Evolutionary conservation across 495 filamentous ascomycete species (phyloP).

Genomic region (Hypoxylon trugodes): DNA sequence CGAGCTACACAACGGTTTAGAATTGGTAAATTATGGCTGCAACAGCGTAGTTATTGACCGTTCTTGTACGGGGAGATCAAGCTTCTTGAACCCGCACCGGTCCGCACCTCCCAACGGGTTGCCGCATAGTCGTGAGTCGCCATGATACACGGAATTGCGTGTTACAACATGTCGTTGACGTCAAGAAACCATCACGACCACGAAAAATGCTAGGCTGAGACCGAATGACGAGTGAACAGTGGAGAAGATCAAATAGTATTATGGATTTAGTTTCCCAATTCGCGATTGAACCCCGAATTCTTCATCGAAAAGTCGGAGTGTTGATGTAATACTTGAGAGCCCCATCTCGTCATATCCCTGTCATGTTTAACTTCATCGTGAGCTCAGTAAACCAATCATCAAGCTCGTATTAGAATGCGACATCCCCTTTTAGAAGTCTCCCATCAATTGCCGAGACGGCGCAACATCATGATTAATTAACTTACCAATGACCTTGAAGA

Average conservation of each 20-base stretch:
- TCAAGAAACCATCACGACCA: conserved; percentile 20
- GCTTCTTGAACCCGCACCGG: background rate
- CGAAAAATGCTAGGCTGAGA: background rate
- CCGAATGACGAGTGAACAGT: background rate
- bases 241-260: conserved; percentile 1
- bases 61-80: conserved; percentile 7
- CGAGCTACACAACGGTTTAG: background rate
- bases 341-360: conserved; percentile 33
- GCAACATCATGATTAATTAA: background rate
- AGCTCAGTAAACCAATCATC: conserved; percentile 14
- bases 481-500: background rate
- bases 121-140: background rate
- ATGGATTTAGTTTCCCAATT: conserved; percentile 12
- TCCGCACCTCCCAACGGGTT: background rate
- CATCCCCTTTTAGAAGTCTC: conserved; percentile 18
- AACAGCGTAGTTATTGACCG: background rate
- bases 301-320: conserved; percentile 8
- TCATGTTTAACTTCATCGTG: conserved; percentile 14
- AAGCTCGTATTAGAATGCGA: conserved; percentile 18
- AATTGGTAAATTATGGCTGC: background rate
- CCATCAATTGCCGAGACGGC: background rate
- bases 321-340: conserved; percentile 23
- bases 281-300: conserved; percentile 1
- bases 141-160: background rate
- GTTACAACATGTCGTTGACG: conserved; percentile 29